Base-by-base conservation (phyloP, 495 filamentous ascomycete species). In the Penicillium malachiteum region DNA sequence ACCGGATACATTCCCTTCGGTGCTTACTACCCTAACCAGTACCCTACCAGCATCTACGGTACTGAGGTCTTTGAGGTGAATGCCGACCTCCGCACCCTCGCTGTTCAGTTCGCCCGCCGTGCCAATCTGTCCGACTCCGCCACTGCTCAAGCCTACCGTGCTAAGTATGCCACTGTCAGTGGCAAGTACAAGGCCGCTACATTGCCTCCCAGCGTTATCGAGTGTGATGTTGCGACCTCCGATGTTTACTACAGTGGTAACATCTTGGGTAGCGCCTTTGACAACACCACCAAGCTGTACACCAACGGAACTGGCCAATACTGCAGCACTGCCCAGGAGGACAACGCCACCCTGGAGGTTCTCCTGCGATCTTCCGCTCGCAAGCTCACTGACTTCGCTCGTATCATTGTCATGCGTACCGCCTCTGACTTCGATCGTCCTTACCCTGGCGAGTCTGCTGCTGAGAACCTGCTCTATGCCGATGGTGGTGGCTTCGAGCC, bases 1-100 rank as follows among this genome's bases (percentile, higher is more conserved):
- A 87, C 86, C 0, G 84, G 85, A 13, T 91, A 91, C 59, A 70
- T 90, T 18, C 77, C 85, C 0, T 81, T 82, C 60, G 87, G 87
- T 5, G 67, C 80, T 3, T 57, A 67, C 7, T 46, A 34, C 30
- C 84, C 87, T 1, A 62, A 75, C 45, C 63, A 87, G 55, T 91
- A 88, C 62, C 87, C 88, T 0, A 63, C 64, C 43, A 76, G 55
- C 47, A 78, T 88, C 64, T 91, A 91, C 69, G 88, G 88, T 45
- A 90, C 88, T 9, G 88, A 92, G 69, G 88, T 90, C 26, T 86
- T 88, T 68, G 88, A 91, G 65, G 67, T 91, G 33, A 90, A 87
- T 68, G 75, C 77, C 18, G 74, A 76, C 6, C 78, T 91, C 1
- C 81, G 84, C 16, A 68, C 79, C 30, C 60, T 79, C 5, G 87